Evolutionary conservation across 768 basidiomycete species (phyloP).

Genomic region (Termitomyces sp.): DNA sequence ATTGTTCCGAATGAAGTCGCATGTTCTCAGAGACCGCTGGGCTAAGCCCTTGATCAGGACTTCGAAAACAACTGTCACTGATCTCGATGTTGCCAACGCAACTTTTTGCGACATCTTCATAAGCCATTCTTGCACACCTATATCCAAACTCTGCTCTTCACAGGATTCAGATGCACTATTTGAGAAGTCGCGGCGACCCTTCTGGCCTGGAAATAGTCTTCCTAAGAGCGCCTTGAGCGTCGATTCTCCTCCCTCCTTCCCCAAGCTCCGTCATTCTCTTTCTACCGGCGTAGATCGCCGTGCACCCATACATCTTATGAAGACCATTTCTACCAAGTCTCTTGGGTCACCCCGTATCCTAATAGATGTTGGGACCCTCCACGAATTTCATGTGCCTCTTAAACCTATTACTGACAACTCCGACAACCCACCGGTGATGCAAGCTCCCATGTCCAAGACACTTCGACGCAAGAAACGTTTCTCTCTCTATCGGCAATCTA

Average conservation of each 20-base stretch:
- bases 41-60: neutral
- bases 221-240: neutral
- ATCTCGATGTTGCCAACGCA: conserved; percentile 10
- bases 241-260: neutral
- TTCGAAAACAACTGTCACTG: neutral
- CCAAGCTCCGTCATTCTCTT: conserved; percentile 4
- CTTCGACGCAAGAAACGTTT: conserved; percentile 34
- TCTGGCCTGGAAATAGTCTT: conserved; percentile 4
- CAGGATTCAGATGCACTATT: neutral
- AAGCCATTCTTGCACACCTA: neutral
- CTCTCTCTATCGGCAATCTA: conserved; percentile 22
- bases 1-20: neutral
- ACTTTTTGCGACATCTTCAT: conserved; percentile 5
- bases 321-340: conserved; percentile 16
- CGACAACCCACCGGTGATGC: neutral
- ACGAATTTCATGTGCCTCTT: conserved; percentile 2
- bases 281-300: conserved; percentile 10
- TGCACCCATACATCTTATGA: conserved; percentile 8
- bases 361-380: conserved; percentile 11
- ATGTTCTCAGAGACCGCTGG: neutral
- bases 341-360: conserved; percentile 13
- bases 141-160: neutral
- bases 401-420: neutral
- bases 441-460: conserved; percentile 18
- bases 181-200: conserved; percentile 3